phyloP scores from a whole-genome alignment of 2,329 filamentous ascomycete species.

The Diaporthe ampelina region DNA sequence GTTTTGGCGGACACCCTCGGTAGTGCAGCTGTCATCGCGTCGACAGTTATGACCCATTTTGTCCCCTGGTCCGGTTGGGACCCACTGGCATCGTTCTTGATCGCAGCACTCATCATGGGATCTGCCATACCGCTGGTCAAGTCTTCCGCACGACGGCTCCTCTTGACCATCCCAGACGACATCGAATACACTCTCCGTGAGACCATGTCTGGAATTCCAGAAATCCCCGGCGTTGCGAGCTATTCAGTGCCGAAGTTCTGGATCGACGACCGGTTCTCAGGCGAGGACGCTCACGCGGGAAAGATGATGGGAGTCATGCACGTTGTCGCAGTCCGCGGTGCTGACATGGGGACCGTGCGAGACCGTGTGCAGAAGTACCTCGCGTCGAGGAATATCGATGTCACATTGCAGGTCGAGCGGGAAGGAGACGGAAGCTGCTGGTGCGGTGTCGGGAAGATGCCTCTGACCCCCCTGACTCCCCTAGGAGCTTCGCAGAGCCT shows the following conservation, averaged over 20 bases:
- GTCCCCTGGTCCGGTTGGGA: constrained; percentile 96
- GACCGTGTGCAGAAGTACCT: constrained; percentile 82
- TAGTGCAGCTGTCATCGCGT: constrained; percentile 93
- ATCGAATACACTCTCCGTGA: constrained; percentile 91
- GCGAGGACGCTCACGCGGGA: constrained; percentile 56
- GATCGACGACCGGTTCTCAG: constrained; percentile 78
- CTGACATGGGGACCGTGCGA: constrained; percentile 86
- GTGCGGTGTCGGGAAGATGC: constrained; percentile 64
- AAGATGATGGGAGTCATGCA: constrained; percentile 88
- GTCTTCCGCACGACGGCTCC: constrained; percentile 84
- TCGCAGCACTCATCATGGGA: constrained; percentile 92
- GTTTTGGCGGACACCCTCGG: constrained; percentile 95
- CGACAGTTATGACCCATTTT: constrained; percentile 87
- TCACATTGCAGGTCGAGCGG: constrained; percentile 88
- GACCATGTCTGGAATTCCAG: constrained; percentile 84
- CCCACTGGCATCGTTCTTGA: constrained; percentile 92
- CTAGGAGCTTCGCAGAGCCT: constrained; percentile 34
- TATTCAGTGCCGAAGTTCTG: constrained; percentile 94
- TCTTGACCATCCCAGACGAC: constrained; percentile 87
- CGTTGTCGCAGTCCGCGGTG: constrained; percentile 79
- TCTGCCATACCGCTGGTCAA: constrained; percentile 90
- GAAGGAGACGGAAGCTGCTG: constrained; percentile 80
- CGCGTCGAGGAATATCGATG: constrained; percentile 79
- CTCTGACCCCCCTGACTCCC: constrained; percentile 45
- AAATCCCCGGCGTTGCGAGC: constrained; percentile 85